Conservation (phyloP, 1,284 basidiomycete species). For the Pisolithus thermaeus region DNA sequence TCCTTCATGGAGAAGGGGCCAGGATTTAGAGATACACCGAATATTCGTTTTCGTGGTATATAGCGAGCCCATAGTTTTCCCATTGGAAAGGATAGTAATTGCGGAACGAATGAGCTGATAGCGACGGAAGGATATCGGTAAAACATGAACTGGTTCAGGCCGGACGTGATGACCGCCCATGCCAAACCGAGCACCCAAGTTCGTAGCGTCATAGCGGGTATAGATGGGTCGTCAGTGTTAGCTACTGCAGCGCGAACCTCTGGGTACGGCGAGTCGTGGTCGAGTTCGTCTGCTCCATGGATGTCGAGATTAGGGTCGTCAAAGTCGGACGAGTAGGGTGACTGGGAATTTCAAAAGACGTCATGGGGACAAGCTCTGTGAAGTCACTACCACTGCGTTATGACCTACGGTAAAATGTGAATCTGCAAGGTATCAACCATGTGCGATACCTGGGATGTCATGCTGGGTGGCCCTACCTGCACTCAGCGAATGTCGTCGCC, state of each 20-base stretch:
- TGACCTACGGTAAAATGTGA: slow-evolving; percentile 15
- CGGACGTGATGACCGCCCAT: slow-evolving; percentile 55
- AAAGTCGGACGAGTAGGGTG: slow-evolving; percentile 28
- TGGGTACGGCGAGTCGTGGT: slow-evolving; percentile 63
- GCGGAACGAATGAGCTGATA: slow-evolving; percentile 48
- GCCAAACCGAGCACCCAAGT: slow-evolving; percentile 55
- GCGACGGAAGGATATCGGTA: slow-evolving; percentile 59
- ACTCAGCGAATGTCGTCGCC: slow-evolving; percentile 12
- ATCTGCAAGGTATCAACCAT: slow-evolving; percentile 7
- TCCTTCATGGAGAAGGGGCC: slow-evolving; percentile 73
- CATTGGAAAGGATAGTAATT: slow-evolving; percentile 60
- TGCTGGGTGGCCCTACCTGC: slow-evolving; percentile 14
- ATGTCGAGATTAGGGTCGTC: slow-evolving; percentile 61
- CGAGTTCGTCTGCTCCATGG: slow-evolving; percentile 13
- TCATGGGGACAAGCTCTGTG: neutral
- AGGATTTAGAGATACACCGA: slow-evolving; percentile 58
- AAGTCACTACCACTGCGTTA: neutral
- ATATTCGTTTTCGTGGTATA: slow-evolving; percentile 51
- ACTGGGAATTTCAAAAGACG: slow-evolving; percentile 4
- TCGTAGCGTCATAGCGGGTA: slow-evolving; percentile 58
- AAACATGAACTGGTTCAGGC: slow-evolving; percentile 63
- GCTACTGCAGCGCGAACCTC: slow-evolving; percentile 75
- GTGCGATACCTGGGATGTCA: neutral
- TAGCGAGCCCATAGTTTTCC: slow-evolving; percentile 54
- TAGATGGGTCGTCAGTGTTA: slow-evolving; percentile 62